Evolutionary conservation across 495 filamentous ascomycete genomes (phyloP).

Genomic region (Aspergillus olivimuriae): DNA sequence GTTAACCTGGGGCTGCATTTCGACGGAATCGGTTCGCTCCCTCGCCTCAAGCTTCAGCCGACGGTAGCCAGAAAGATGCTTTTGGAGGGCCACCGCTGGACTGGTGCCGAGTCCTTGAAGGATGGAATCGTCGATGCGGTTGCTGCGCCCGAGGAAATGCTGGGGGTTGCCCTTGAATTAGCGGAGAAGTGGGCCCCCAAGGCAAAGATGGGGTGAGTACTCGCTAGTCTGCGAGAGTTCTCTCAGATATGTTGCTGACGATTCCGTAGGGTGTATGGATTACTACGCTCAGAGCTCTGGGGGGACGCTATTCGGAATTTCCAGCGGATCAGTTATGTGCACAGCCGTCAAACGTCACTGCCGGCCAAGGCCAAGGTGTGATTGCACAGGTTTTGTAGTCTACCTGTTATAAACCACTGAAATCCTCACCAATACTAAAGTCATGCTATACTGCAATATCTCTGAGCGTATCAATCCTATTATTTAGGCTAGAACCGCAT

Average conservation of each 20-base stretch:
- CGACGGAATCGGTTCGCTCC: conserved; percentile 42
- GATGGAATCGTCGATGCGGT: conserved; percentile 46
- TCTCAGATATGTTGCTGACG: too few relatives aligned
- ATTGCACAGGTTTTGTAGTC: too few relatives aligned
- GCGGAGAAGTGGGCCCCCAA: conserved; percentile 37
- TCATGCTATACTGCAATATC: too few relatives aligned
- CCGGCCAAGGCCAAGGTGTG: conserved; percentile 30
- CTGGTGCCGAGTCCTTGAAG: conserved; percentile 38
- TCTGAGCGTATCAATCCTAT: too few relatives aligned
- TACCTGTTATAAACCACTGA: too few relatives aligned
- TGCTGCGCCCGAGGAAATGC: conserved; percentile 40
- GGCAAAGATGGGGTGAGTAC: conserved; percentile 39
- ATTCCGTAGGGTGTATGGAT: conserved; percentile 39
- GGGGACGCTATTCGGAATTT: conserved; percentile 43
- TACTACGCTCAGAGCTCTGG: conserved; percentile 43
- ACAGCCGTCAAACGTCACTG: conserved; percentile 27
- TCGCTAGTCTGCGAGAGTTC: neutral
- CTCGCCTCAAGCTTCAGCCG: conserved; percentile 40
- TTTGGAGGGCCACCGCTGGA: conserved; percentile 46
- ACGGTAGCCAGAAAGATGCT: conserved; percentile 46
- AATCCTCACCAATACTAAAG: neutral
- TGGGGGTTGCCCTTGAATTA: conserved; percentile 34
- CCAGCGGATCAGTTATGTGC: conserved; percentile 44
- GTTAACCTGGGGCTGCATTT: conserved; percentile 47
- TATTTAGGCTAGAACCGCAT: too few relatives aligned